A percentile compares a stretch with the other conserved stretches of the same genome.
Evolutionary conservation across 2,329 filamentous ascomycete species (phyloP).

Genomic region (Colletotrichum sidae): DNA sequence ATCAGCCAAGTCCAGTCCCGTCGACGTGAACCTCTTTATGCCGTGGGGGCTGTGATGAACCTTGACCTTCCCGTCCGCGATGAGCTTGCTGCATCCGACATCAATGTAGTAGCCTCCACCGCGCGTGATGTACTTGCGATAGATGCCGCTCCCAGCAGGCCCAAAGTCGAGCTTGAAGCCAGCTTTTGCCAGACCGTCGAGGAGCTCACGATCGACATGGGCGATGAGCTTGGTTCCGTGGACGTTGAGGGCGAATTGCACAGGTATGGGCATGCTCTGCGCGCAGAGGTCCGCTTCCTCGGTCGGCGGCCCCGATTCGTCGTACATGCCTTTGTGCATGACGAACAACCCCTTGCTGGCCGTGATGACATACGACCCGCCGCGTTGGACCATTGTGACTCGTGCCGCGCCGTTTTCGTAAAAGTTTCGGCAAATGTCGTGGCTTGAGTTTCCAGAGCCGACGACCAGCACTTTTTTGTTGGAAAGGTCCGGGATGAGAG

Average conservation of each 20-base stretch:
- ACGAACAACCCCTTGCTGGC: conserved; percentile 65
- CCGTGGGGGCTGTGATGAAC: conserved; percentile 67
- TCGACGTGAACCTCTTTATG: conserved; percentile 61
- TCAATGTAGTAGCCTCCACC: conserved; percentile 80
- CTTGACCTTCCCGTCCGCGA: conserved; percentile 72
- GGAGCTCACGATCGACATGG: conserved; percentile 51
- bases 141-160: conserved; percentile 66
- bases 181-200: conserved; percentile 60
- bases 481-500: conserved; percentile 45
- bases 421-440: conserved; percentile 77
- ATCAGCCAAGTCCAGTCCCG: conserved; percentile 62
- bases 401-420: conserved; percentile 71
- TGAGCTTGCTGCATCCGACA: conserved; percentile 71
- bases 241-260: conserved; percentile 63
- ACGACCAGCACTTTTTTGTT: conserved; percentile 74
- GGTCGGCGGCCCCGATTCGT: conserved; percentile 65
- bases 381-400: conserved; percentile 78
- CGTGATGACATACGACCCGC: conserved; percentile 72
- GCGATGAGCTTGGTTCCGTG: conserved; percentile 60
- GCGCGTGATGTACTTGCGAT: conserved; percentile 72
- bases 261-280: conserved; percentile 67
- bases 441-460: conserved; percentile 75
- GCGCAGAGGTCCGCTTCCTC: conserved; percentile 75
- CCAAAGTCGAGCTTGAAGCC: conserved; percentile 73
- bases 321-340: conserved; percentile 62